A percentile compares a stretch with the other conserved stretches of the same genome.
Evolutionary conservation across 495 filamentous ascomycete species (phyloP).

Genomic region (Lophiostoma macrostomum): DNA sequence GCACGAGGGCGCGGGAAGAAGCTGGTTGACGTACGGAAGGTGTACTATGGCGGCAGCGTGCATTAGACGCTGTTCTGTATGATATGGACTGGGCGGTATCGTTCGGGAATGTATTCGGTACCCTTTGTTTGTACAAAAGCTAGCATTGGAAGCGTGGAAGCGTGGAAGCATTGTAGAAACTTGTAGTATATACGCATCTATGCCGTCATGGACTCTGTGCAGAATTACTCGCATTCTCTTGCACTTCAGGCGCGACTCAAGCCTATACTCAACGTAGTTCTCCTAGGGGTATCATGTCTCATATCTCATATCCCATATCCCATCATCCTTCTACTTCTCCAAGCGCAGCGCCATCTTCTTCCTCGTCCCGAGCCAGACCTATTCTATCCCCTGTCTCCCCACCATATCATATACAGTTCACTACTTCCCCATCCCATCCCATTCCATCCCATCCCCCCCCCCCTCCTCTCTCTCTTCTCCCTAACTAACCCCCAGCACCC

Average conservation of each 20-base stretch:
- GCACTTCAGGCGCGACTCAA: too few species aligned
- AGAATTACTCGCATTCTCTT: too few species aligned
- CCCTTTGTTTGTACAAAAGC: not conserved
- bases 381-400: not conserved
- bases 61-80: conserved; percentile 13
- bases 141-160: conserved; percentile 7
- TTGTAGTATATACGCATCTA: conserved; percentile 7
- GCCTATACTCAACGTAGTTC: too few species aligned
- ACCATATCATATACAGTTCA: not conserved
- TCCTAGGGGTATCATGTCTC: conserved; percentile 16
- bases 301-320: not conserved
- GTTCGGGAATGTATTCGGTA: too few species aligned
- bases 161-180: not conserved
- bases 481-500: too few species aligned
- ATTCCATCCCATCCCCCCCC: conserved; percentile 2
- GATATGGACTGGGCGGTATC: too few species aligned
- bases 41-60: conserved; percentile 86
- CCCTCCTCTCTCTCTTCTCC: too few species aligned
- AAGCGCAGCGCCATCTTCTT: not conserved
- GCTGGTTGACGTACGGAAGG: conserved; percentile 90
- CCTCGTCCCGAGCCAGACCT: not conserved
- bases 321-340: not conserved
- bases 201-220: not conserved
- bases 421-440: not conserved
- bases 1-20: conserved; percentile 86